These are phyloP conservation scores for Camellia granthamiana DNA, from an alignment of 148 eudicot species.

Conservation along the genomic window DNA sequence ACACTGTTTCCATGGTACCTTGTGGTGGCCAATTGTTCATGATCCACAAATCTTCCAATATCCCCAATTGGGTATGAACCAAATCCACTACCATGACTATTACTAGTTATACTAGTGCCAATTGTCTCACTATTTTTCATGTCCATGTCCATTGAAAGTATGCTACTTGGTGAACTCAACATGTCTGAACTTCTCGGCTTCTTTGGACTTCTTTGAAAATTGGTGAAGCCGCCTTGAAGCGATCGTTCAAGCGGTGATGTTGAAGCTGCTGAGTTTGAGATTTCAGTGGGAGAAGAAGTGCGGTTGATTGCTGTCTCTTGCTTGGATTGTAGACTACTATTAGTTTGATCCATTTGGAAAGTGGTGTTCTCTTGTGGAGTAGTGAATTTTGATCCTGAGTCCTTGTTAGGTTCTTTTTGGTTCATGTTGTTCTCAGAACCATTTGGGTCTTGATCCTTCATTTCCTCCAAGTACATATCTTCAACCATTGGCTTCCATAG, in stretches of 20 bases:
- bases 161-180: conserved; percentile 45
- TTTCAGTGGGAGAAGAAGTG: conserved; percentile 23
- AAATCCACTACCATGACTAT: conserved; percentile 19
- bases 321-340: neutral
- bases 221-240: conserved; percentile 28
- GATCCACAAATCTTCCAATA: conserved; percentile 37
- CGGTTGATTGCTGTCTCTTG: conserved; percentile 19
- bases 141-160: conserved; percentile 56
- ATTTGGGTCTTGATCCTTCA: conserved; percentile 35
- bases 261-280: conserved; percentile 24
- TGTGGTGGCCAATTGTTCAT: conserved; percentile 27
- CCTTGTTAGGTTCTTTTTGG: conserved; percentile 15
- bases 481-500: conserved; percentile 27
- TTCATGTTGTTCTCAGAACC: conserved; percentile 1
- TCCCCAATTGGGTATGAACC: conserved; percentile 37
- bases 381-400: conserved; percentile 16
- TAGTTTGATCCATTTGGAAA: neutral
- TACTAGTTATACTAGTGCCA: neutral
- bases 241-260: neutral
- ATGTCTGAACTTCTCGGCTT: conserved; percentile 37
- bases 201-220: conserved; percentile 14
- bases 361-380: conserved; percentile 7
- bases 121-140: conserved; percentile 25
- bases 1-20: conserved; percentile 41
- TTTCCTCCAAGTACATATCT: conserved; percentile 21